Conservation (phyloP, 306 rosid genomes). For the Castanea mollissima region DNA sequence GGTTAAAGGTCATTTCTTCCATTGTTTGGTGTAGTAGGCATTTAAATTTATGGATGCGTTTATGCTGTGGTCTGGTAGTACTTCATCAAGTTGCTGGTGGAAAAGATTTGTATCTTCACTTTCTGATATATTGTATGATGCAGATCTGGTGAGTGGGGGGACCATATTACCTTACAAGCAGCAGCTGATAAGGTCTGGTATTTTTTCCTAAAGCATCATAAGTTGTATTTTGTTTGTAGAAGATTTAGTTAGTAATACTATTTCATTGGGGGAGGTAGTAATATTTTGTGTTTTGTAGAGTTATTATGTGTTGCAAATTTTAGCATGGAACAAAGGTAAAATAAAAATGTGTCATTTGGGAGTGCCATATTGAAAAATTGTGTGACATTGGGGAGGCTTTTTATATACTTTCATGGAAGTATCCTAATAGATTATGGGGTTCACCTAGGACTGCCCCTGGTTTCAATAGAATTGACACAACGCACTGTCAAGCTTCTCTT, state of each 20-base stretch:
- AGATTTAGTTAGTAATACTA: conserved; percentile 12
- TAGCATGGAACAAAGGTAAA: no score
- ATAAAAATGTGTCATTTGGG: no score
- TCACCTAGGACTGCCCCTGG: no score
- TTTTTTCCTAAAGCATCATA: background rate
- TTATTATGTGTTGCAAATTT: no score
- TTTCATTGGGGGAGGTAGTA: background rate
- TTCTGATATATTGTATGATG: conserved; percentile 23
- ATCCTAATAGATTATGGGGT: no score
- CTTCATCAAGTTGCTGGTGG: conserved; percentile 6
- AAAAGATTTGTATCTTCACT: conserved; percentile 16
- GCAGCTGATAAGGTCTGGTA: conserved; percentile 77
- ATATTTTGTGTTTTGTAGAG: no score
- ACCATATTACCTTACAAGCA: conserved; percentile 94
- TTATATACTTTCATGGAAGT: no score
- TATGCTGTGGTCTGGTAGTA: conserved; percentile 4
- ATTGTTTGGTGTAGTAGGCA: conserved; percentile 16
- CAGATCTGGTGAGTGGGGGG: conserved; percentile 99
- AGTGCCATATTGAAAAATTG: no score
- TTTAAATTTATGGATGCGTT: conserved; percentile 8
- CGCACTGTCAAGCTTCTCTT: background rate
- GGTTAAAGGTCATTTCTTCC: conserved; percentile 14
- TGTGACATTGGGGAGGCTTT: no score
- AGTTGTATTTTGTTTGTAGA: background rate
- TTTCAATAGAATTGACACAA: background rate